phyloP scores from a whole-genome alignment of 2,329 filamentous ascomycete genomes.

The Paraphaeosphaeria sporulosa region DNA sequence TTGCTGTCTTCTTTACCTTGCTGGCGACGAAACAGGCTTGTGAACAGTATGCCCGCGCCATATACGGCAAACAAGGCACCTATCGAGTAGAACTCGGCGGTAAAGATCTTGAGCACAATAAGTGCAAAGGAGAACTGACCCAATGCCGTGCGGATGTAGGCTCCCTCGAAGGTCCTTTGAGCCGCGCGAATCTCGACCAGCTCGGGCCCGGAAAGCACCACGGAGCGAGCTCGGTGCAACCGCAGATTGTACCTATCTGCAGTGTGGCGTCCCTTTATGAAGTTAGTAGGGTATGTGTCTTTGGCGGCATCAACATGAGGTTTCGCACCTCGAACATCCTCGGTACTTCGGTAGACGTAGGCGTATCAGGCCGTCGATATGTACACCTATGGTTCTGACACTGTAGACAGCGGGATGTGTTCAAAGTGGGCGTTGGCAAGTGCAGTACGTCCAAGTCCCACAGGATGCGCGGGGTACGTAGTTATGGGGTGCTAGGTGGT shows the following conservation, averaged over 20 bases:
- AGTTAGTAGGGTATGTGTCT: constrained; percentile 3
- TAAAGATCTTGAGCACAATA: constrained; percentile 96
- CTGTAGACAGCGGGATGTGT: neutral
- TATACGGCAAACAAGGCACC: constrained; percentile 96
- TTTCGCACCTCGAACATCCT: constrained; percentile 18
- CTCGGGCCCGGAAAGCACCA: constrained; percentile 81
- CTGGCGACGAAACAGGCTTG: constrained; percentile 84
- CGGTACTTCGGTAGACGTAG: neutral
- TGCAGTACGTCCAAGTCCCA: neutral
- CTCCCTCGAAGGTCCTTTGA: constrained; percentile 95
- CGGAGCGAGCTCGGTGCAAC: constrained; percentile 82
- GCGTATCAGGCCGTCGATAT: neutral
- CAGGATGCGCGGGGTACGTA: neutral
- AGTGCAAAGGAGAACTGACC: constrained; percentile 95
- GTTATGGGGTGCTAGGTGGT: neutral
- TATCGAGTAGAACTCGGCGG: constrained; percentile 93
- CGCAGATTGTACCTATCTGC: constrained; percentile 80
- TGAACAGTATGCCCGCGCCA: constrained; percentile 81
- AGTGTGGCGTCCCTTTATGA: constrained; percentile 62
- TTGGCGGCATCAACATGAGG: neutral
- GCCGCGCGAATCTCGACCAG: constrained; percentile 94
- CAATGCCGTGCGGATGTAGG: constrained; percentile 92
- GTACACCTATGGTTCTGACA: too few relatives aligned
- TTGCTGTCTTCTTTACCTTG: constrained; percentile 60
- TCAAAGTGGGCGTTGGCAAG: neutral